Base-by-base conservation (phyloP, 176 grass and related monocot genomes). In the Oryza meyeriana region DNA sequence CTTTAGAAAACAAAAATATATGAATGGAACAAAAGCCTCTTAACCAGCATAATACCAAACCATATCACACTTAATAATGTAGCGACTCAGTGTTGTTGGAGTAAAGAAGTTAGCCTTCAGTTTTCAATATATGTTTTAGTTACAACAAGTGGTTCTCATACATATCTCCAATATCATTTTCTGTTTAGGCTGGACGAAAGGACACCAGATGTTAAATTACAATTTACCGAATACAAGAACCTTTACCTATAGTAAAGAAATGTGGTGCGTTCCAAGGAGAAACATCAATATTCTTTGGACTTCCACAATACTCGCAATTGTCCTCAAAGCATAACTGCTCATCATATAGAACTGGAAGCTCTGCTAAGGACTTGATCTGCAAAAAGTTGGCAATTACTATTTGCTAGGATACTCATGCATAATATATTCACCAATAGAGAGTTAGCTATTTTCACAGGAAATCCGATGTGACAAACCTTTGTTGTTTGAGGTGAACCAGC, bases 191-290 rank as follows among this genome's bases (percentile, higher is more conserved):
- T 66, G 40, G 29, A 18, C 65, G n/a, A 22, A 66, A 6, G 27
- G 47, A 18, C 47, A 18, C 8, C 38, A 30, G 1, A 40, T 40
- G 6, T 4, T 40, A 40, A 40, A 10, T 40, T 40, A 5, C 20
- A 80, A 57, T 48, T 25, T 57, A 36, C 14, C 45, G 22, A 12
- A 70, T 22, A 81, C 14, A 55, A 59, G 31, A 9, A 36, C 18
- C 4, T 22, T 61, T 81, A 81, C 79, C 79, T 59, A 69, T 81
- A 39, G 79, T 81, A 81, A 81, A 81, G 33, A 81, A 72, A 40
- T 82, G 79, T 32, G 68, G 55, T 17, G 55, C 31, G 55, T 82
- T 82, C 10, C 35, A 82, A 45, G 44, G 79, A 25, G 61, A 63
- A 40, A 31, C 3, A 72, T 82, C 55, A 62, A 16, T 41, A 25